Evolutionary conservation across 2,329 filamentous ascomycete species (phyloP).

Genomic region (Hypoxylon sp.): DNA sequence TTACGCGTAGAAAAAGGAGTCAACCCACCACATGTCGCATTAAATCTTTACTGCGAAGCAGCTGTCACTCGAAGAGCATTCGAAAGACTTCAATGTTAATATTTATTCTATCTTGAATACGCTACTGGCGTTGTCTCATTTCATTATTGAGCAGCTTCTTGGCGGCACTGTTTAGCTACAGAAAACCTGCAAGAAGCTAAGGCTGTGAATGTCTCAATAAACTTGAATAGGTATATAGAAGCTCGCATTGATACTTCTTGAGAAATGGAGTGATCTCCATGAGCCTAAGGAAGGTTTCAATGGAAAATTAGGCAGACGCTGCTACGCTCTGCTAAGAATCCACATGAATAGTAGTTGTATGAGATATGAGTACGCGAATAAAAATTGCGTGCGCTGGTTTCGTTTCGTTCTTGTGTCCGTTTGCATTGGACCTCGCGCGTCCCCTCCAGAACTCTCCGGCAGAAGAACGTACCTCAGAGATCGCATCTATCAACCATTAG

Average conservation of each 20-base stretch:
- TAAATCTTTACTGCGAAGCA: not conserved
- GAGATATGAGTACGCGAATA: conserved; percentile 94
- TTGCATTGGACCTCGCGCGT: conserved; percentile 73
- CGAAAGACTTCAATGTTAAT: conserved; percentile 1
- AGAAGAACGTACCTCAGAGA: conserved; percentile 96
- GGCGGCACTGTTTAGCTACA: conserved; percentile 6
- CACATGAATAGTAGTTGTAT: conserved; percentile 98
- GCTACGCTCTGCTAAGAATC: conserved; percentile 63
- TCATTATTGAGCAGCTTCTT: not conserved
- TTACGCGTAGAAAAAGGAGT: not conserved
- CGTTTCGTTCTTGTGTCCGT: conserved; percentile 85
- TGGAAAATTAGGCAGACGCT: not conserved
- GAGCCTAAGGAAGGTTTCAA: not conserved
- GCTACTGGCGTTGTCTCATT: not conserved
- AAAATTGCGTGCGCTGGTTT: conserved; percentile 88
- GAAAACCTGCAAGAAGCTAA: not conserved
- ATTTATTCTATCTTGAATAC: conserved; percentile 6
- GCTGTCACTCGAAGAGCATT: not conserved
- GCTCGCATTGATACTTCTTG: not conserved
- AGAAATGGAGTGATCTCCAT: not conserved
- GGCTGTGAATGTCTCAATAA: conserved; percentile 5
- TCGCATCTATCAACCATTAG: conserved; percentile 73
- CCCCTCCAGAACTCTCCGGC: conserved; percentile 79
- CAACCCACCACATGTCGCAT: conserved; percentile 6
- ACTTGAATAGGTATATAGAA: not conserved